Conservation (phyloP, 441 rosid species). For the Codiaeum variegatum region DNA sequence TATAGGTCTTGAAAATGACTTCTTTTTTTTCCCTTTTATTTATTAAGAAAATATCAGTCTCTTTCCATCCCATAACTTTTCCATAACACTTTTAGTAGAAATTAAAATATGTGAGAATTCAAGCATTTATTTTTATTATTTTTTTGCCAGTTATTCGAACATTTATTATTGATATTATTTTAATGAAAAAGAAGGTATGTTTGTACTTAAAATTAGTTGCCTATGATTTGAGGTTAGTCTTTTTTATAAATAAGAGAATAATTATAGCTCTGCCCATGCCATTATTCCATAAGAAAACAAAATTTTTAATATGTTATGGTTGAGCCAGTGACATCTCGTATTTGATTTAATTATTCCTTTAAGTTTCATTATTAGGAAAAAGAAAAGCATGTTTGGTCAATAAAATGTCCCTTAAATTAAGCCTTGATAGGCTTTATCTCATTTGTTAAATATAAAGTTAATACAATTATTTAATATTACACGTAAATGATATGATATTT, state of each 20-base stretch:
- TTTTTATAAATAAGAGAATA: not conserved
- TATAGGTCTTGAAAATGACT: too few species aligned
- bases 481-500: not conserved
- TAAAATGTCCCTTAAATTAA: constrained; percentile 11
- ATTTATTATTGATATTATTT: not conserved
- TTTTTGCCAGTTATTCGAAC: not conserved
- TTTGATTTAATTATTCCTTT: constrained; percentile 1
- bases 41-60: too few species aligned
- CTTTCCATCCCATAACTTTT: too few species aligned
- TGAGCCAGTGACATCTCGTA: constrained; percentile 31
- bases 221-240: not conserved
- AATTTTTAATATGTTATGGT: constrained; percentile 15
- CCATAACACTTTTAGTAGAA: too few species aligned
- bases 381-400: constrained; percentile 1
- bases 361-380: not conserved
- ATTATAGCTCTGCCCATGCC: not conserved
- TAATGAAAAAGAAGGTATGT: not conserved
- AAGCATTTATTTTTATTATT: too few species aligned
- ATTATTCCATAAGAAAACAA: constrained; percentile 9
- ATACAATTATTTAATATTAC: not conserved
- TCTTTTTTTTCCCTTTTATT: too few species aligned
- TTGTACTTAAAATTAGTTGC: not conserved
- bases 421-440: constrained; percentile 13
- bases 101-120: too few species aligned
- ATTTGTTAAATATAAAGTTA: not conserved